Evolutionary conservation across 805 yeast species (phyloP).

Genomic region (Dipodascus albidus): DNA sequence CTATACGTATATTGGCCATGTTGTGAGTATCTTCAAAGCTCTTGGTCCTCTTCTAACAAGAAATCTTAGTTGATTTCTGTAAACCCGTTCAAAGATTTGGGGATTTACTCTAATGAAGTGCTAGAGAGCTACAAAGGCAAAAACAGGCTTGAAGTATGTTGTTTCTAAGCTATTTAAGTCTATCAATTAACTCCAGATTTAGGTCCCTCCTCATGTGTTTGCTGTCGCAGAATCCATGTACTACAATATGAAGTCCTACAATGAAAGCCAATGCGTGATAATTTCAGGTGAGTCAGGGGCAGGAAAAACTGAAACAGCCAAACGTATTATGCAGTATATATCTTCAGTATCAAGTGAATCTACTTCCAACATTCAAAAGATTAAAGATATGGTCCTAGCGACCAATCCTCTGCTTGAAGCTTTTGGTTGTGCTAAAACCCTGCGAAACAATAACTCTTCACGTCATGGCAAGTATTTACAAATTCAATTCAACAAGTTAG

Average conservation of each 20-base stretch:
- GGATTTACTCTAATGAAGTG: constrained; percentile 53
- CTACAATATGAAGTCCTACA: constrained; percentile 54
- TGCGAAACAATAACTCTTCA: constrained; percentile 86
- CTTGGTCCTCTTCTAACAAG: neutral
- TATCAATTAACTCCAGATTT: constrained; percentile 14
- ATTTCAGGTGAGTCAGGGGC: constrained; percentile 99
- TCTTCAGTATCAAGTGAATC: constrained; percentile 41
- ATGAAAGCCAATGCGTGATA: constrained; percentile 73
- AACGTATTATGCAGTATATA: constrained; percentile 83
- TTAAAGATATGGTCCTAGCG: constrained; percentile 90
- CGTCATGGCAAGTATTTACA: constrained; percentile 94
- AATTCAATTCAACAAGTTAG: constrained; percentile 56
- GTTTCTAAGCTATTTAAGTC: neutral
- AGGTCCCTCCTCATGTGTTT: constrained; percentile 74
- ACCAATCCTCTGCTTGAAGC: constrained; percentile 95
- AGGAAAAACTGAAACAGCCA: constrained; percentile 96
- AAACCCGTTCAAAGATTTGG: constrained; percentile 73
- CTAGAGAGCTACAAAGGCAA: constrained; percentile 44
- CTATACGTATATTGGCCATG: constrained; percentile 37
- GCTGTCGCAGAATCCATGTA: constrained; percentile 84
- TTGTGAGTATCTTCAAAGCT: constrained; percentile 15
- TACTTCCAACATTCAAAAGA: constrained; percentile 57
- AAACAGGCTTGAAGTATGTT: constrained; percentile 47
- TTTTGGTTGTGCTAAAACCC: constrained; percentile 95
- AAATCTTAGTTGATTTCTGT: constrained; percentile 58